These are phyloP conservation scores for Zygoascus tannicola DNA, from an alignment of 805 yeast species.

Conservation along the genomic window DNA sequence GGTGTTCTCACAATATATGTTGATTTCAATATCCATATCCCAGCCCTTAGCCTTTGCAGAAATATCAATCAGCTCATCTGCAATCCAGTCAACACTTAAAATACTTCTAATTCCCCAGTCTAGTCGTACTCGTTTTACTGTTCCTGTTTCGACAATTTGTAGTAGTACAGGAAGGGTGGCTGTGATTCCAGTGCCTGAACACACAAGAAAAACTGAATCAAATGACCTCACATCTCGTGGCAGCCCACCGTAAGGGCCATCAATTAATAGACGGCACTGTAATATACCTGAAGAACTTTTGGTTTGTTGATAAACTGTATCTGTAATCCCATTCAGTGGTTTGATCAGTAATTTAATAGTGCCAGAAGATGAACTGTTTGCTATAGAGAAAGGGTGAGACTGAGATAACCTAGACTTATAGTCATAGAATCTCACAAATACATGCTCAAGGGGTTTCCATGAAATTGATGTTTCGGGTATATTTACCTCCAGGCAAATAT, in stretches of 20 bases:
- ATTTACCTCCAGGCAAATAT: slow-evolving; percentile 9
- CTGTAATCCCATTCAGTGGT: slow-evolving; percentile 14
- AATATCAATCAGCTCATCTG: slow-evolving; percentile 5
- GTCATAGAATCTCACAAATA: slow-evolving; percentile 11
- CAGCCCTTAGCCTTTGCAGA: not conserved
- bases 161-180: slow-evolving; percentile 12
- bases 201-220: slow-evolving; percentile 33
- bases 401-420: slow-evolving; percentile 10
- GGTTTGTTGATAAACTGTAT: slow-evolving; percentile 9
- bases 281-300: not conserved
- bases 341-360: slow-evolving; percentile 35
- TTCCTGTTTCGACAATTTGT: not conserved
- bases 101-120: slow-evolving; percentile 12
- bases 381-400: slow-evolving; percentile 17
- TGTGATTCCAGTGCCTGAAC: slow-evolving; percentile 41
- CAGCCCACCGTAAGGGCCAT: slow-evolving; percentile 41
- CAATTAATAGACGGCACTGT: slow-evolving; percentile 28
- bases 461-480: slow-evolving; percentile 4
- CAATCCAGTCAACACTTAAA: slow-evolving; percentile 9
- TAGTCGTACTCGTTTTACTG: slow-evolving; percentile 5
- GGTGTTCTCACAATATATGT: too few relatives aligned
- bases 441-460: slow-evolving; percentile 17
- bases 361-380: slow-evolving; percentile 7
- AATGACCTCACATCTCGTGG: slow-evolving; percentile 36
- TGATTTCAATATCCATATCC: too few relatives aligned